Percentiles rank a stretch among this genome's conserved stretches.
Conservation (phyloP, 345 rosid genomes). For the Microthlaspi erraticum region DNA sequence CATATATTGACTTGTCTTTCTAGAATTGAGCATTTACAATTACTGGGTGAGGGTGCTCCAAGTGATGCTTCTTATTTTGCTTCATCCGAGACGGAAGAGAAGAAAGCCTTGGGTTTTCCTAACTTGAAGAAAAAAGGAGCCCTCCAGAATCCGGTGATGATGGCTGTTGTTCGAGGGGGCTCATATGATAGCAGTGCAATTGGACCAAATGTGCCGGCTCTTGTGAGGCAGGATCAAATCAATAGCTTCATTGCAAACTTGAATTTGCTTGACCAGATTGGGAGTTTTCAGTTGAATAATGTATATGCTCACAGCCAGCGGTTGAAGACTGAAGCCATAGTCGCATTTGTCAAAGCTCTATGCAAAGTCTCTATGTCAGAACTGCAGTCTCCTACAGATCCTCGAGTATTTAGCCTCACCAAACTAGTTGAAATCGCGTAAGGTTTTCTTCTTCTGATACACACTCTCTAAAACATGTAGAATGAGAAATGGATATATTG, state of each 20-base stretch:
- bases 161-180: slow-evolving; percentile 98
- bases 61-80: slow-evolving; percentile 82
- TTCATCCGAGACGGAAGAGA: slow-evolving; percentile 77
- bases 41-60: slow-evolving; percentile 97
- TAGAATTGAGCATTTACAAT: slow-evolving; percentile 92
- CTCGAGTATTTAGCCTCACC: slow-evolving; percentile 97
- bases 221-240: slow-evolving; percentile 80
- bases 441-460: slow-evolving; percentile 44
- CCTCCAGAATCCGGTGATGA: slow-evolving; percentile 88
- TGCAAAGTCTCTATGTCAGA: slow-evolving; percentile 95
- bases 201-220: slow-evolving; percentile 68
- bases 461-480: slow-evolving; percentile 18
- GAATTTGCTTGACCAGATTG: slow-evolving; percentile 97
- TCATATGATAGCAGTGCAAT: slow-evolving; percentile 82
- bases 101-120: slow-evolving; percentile 63
- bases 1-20: slow-evolving; percentile 96
- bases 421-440: slow-evolving; percentile 97
- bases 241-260: slow-evolving; percentile 78
- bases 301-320: slow-evolving; percentile 96
- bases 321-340: slow-evolving; percentile 91
- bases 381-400: slow-evolving; percentile 97
- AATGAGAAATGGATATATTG: slow-evolving; percentile 23
- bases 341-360: slow-evolving; percentile 91
- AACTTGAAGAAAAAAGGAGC: slow-evolving; percentile 84
- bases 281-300: slow-evolving; percentile 87